Conservation (phyloP, 371 early-diverging fungal genomes). For the Rhizopus arrhizus region DNA sequence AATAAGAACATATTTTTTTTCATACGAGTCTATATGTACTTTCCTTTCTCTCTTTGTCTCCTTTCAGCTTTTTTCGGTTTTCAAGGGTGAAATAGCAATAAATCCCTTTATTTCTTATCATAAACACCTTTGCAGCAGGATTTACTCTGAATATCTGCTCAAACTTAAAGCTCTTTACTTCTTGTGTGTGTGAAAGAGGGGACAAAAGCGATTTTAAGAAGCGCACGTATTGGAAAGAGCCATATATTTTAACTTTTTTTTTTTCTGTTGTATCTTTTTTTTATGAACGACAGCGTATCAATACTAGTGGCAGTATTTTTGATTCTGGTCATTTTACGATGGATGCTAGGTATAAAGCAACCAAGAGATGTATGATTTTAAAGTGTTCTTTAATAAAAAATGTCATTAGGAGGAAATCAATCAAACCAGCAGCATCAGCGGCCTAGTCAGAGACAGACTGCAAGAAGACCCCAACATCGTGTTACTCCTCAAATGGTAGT, state of each 20-base stretch:
- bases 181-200: background rate
- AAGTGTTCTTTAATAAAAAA: background rate
- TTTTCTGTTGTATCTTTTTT: background rate
- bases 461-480: slow-evolving; percentile 50
- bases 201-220: background rate
- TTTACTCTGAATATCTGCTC: too few species aligned
- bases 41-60: too few species aligned
- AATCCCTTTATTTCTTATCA: too few species aligned
- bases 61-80: too few species aligned
- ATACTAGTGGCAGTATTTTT: slow-evolving; percentile 74
- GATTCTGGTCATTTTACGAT: slow-evolving; percentile 72
- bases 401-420: slow-evolving; percentile 41
- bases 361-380: slow-evolving; percentile 1
- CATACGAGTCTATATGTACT: too few species aligned
- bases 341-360: slow-evolving; percentile 66
- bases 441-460: slow-evolving; percentile 47
- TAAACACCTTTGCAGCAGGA: too few species aligned
- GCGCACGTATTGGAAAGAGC: background rate
- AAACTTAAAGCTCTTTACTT: background rate
- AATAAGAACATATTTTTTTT: too few species aligned
- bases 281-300: slow-evolving; percentile 77
- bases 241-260: background rate
- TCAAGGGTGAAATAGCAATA: too few species aligned
- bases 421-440: slow-evolving; percentile 31
- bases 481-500: slow-evolving; percentile 67